Percentiles rank a stretch among this genome's conserved stretches.
Evolutionary conservation across 768 basidiomycete species (phyloP).

Genomic region (Kwoniella sp.): DNA sequence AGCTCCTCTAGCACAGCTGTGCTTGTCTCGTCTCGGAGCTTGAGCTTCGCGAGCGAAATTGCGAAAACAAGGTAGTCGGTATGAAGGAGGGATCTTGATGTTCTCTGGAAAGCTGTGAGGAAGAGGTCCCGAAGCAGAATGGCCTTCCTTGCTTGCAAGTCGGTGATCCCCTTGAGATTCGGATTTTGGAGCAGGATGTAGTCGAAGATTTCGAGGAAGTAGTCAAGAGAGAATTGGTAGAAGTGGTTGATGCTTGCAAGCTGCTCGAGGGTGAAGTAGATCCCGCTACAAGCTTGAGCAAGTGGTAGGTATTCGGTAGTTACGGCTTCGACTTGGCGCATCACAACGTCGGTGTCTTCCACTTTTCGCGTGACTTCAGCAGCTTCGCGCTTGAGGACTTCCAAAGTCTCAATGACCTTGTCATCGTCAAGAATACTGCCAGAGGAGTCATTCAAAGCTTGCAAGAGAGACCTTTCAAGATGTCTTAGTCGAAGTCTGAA

Average conservation of each 20-base stretch:
- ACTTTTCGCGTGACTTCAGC: constrained; percentile 94
- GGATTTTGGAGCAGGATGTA: constrained; percentile 90
- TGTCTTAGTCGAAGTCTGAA: constrained; percentile 90
- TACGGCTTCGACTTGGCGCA: constrained; percentile 94
- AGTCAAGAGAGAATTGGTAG: constrained; percentile 95
- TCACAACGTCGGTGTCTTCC: constrained; percentile 91
- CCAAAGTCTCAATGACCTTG: constrained; percentile 87
- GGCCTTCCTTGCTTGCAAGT: constrained; percentile 71
- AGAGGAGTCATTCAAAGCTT: constrained; percentile 92
- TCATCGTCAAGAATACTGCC: constrained; percentile 99
- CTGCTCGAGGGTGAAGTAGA: constrained; percentile 96
- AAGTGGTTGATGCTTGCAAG: constrained; percentile 93
- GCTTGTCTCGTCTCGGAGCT: constrained; percentile 67
- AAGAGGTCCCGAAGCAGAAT: constrained; percentile 87
- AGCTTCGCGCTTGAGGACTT: constrained; percentile 93
- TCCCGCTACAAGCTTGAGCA: constrained; percentile 91
- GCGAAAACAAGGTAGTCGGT: constrained; percentile 89
- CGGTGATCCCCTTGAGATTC: constrained; percentile 75
- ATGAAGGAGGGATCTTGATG: constrained; percentile 85
- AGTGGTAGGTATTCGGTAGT: constrained; percentile 91
- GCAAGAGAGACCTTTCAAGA: constrained; percentile 85
- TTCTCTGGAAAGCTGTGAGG: constrained; percentile 81
- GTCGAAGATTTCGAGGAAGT: constrained; percentile 99
- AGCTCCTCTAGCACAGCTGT: constrained; percentile 66
- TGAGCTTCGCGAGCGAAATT: constrained; percentile 84